These are phyloP conservation scores for Ophiosphaerella narmari DNA, from an alignment of 2,329 filamentous ascomycete genomes.

Conservation along the genomic window DNA sequence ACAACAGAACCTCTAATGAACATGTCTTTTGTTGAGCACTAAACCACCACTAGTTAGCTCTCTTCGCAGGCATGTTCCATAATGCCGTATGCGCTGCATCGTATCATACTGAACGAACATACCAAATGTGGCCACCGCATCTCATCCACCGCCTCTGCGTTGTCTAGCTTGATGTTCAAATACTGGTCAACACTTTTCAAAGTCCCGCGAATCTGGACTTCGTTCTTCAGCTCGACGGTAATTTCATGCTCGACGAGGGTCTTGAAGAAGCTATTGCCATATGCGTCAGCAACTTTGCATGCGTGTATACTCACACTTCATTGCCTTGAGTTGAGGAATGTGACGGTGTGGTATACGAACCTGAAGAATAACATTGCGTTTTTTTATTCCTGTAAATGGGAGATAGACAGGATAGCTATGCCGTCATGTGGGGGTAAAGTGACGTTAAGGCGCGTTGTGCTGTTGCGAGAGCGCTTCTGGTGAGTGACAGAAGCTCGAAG, in stretches of 20 bases:
- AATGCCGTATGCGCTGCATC: too few relatives aligned
- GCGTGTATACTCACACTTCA: background rate
- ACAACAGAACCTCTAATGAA: slow-evolving; percentile 94
- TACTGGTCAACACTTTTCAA: slow-evolving; percentile 98
- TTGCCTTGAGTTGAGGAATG: background rate
- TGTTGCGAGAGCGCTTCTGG: slow-evolving; percentile 2
- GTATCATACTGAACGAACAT: slow-evolving; percentile 7
- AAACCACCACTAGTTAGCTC: background rate
- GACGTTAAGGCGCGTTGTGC: slow-evolving; percentile 1
- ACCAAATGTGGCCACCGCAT: slow-evolving; percentile 93
- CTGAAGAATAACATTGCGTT: slow-evolving; percentile 59
- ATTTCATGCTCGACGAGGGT: slow-evolving; percentile 97
- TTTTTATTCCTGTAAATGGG: background rate
- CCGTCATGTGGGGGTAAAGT: background rate
- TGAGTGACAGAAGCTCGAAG: slow-evolving; percentile 9
- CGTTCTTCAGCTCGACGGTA: slow-evolving; percentile 98
- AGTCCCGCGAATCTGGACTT: slow-evolving; percentile 93
- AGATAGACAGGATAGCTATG: background rate
- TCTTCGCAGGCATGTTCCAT: background rate
- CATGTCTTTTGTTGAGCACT: slow-evolving; percentile 89
- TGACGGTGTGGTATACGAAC: slow-evolving; percentile 32
- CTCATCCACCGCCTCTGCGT: slow-evolving; percentile 90
- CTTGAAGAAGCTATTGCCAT: slow-evolving; percentile 78
- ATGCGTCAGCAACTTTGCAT: slow-evolving; percentile 2
- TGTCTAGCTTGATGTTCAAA: slow-evolving; percentile 98